Evolutionary conservation across 805 yeast genomes (phyloP), one percentile per base, ranked within the genome.

Genomic region (Ogataea sp.): DNA sequence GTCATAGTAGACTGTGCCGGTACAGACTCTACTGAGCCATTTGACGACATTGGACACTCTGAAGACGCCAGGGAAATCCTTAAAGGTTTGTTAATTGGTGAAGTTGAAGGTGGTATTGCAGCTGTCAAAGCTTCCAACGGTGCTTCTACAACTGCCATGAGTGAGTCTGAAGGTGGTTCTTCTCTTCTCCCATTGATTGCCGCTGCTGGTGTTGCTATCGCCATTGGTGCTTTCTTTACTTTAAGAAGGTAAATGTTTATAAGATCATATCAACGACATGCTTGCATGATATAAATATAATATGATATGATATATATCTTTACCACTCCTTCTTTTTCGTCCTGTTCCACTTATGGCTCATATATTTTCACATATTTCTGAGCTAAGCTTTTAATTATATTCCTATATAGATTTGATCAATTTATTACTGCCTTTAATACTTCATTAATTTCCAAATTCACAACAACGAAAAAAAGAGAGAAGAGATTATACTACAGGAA

Each of bases 21-120:
- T 4, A 65, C 61, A 5, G 88, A 82, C 56, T 83, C 85, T 28
- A 74, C 87, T 25, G 82, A 75, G 54, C 78, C 81, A 20, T 82
- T 82, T 54, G 76, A 75, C 49, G 96, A 87, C 56, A 89, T 93
- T 58, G 99, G 99, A 27, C 99, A 93, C 66, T 87, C 97, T 27
- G 97, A 89, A 46, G 96, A 89, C 50, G 97, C 99, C 31, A 78
- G 80, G 51, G 93, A 82, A 52, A 70, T 82, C 50, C 68, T 93
- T 53, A 70, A 65, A 34, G 77, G 73, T 31, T 66, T 87, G 56
- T 68, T 73, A 49, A 73, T 93, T 43, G 98, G 98, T 48, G 80
- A 73, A 39, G 70, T 90, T 38, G 89, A 88, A 37, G 65, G 65
- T 55, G 84, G 79, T 36, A 71, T 73, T 30, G 79, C 73, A 34